phyloP scores from a whole-genome alignment of 1,284 basidiomycete genomes.

The Tylopilus orsonianus region DNA sequence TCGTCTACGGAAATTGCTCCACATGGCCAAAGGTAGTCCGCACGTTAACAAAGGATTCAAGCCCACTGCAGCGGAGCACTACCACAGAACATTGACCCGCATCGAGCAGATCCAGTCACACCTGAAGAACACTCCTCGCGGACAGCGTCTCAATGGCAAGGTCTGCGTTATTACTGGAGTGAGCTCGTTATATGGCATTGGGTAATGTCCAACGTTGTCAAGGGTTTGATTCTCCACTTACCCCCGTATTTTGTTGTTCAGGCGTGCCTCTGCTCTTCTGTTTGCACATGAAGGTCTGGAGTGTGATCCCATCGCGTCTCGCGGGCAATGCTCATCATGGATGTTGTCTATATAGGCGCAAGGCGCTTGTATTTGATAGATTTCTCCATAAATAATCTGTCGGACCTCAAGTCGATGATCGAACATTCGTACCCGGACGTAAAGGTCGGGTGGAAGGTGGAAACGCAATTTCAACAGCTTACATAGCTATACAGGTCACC shows the following conservation, averaged over 20 bases:
- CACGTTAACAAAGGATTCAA: slow-evolving; percentile 9
- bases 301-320: neutral
- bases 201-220: slow-evolving; percentile 43
- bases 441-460: slow-evolving; percentile 49
- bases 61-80: slow-evolving; percentile 43
- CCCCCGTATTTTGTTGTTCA: slow-evolving; percentile 26
- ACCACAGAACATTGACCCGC: slow-evolving; percentile 59
- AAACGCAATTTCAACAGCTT: slow-evolving; percentile 6
- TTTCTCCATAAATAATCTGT: slow-evolving; percentile 69
- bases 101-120: slow-evolving; percentile 73
- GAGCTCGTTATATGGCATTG: slow-evolving; percentile 81
- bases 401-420: slow-evolving; percentile 69
- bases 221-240: slow-evolving; percentile 14
- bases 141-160: slow-evolving; percentile 68
- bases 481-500: slow-evolving; percentile 55
- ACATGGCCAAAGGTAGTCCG: slow-evolving; percentile 24
- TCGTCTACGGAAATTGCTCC: neutral
- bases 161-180: slow-evolving; percentile 92
- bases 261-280: slow-evolving; percentile 72
- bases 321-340: slow-evolving; percentile 6
- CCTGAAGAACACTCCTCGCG: slow-evolving; percentile 55
- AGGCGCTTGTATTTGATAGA: slow-evolving; percentile 85
- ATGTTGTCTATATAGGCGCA: slow-evolving; percentile 57
- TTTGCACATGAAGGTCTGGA: slow-evolving; percentile 79
- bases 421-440: slow-evolving; percentile 72